Evolutionary conservation across 2,329 filamentous ascomycete genomes (phyloP).

Genomic region (Beauveria bassiana): DNA sequence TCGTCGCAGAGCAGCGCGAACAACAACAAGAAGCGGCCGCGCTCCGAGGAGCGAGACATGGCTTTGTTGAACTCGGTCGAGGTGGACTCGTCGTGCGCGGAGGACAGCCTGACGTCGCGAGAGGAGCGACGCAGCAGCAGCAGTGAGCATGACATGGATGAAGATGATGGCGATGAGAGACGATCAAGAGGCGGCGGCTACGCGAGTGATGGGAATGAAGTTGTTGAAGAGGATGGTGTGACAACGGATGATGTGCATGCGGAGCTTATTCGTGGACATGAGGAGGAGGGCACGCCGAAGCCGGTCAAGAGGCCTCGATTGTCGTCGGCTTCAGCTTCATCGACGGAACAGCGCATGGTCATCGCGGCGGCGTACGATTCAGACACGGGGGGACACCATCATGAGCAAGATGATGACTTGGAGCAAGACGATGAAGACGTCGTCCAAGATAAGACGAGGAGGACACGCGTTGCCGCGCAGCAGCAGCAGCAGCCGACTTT

Average conservation of each 20-base stretch:
- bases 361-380: neutral
- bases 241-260: neutral
- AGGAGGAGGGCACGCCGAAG: neutral
- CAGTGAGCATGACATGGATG: neutral
- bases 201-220: slow-evolving; percentile 6
- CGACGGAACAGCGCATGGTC: neutral
- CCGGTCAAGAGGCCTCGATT: slow-evolving; percentile 19
- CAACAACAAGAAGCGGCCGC: neutral
- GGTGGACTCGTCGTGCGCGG: slow-evolving; percentile 17
- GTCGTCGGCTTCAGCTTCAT: neutral
- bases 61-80: slow-evolving; percentile 21
- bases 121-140: neutral
- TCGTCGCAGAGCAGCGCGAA: slow-evolving; percentile 3
- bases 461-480: slow-evolving; percentile 13
- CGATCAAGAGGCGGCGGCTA: neutral
- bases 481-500: slow-evolving; percentile 32
- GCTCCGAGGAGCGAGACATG: slow-evolving; percentile 12
- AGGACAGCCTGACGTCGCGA: slow-evolving; percentile 1
- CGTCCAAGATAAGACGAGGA: slow-evolving; percentile 11
- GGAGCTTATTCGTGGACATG: neutral
- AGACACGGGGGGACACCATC: neutral
- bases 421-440: slow-evolving; percentile 7
- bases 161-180: too few species aligned
- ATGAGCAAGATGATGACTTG: neutral
- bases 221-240: slow-evolving; percentile 2